Evolutionary conservation across 805 yeast species (phyloP).

Genomic region (Wickerhamomyces subpelliculosus): DNA sequence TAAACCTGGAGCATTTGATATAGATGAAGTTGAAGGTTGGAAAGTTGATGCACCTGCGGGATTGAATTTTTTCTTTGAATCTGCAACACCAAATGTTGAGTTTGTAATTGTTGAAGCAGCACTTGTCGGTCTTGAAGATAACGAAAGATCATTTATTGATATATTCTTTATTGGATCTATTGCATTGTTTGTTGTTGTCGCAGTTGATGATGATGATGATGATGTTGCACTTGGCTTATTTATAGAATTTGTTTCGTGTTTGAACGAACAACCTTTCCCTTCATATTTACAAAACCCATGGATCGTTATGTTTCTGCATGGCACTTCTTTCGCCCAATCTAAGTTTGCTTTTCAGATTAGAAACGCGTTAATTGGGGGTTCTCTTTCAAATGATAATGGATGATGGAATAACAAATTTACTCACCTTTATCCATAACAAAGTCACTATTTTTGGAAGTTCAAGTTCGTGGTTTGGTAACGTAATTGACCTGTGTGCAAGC

Average conservation of each 20-base stretch:
- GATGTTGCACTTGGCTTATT: background rate
- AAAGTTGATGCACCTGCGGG: slow-evolving; percentile 49
- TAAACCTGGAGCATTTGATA: slow-evolving; percentile 2
- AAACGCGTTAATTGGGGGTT: too few species aligned
- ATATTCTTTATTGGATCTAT: background rate
- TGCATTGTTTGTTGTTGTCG: slow-evolving; percentile 5
- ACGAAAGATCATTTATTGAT: background rate
- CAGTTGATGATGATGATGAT: slow-evolving; percentile 4
- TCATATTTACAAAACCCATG: slow-evolving; percentile 87
- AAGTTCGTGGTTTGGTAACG: too few species aligned
- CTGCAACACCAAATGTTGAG: slow-evolving; percentile 4
- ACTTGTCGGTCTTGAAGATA: slow-evolving; percentile 1
- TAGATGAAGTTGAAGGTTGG: slow-evolving; percentile 33
- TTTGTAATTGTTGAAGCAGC: slow-evolving; percentile 1
- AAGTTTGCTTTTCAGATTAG: slow-evolving; percentile 11
- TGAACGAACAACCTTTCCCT: slow-evolving; percentile 80
- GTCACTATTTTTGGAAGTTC: too few species aligned
- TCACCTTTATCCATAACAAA: slow-evolving; percentile 10
- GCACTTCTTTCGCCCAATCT: slow-evolving; percentile 63
- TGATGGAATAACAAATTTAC: background rate
- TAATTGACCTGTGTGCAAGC: too few species aligned
- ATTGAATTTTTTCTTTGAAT: slow-evolving; percentile 39
- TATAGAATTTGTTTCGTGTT: slow-evolving; percentile 41
- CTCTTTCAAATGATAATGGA: too few species aligned
- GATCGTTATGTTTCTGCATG: slow-evolving; percentile 75